Evolutionary conservation across 768 basidiomycete genomes (phyloP).

Genomic region (Panus rudis): DNA sequence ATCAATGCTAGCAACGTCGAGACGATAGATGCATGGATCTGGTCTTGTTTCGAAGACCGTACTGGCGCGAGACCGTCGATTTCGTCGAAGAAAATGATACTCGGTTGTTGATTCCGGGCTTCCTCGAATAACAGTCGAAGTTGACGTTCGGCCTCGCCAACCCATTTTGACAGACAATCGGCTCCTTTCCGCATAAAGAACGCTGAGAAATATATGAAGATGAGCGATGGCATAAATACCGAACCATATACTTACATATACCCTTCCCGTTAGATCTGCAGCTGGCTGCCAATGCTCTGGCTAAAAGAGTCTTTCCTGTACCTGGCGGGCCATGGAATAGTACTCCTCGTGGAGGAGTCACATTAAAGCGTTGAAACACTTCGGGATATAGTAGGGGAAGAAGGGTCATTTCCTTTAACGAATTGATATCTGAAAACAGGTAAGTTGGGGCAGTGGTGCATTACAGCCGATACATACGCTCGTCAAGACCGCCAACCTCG

Average conservation of each 20-base stretch:
- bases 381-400: slow-evolving; percentile 94
- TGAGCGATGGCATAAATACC: not conserved
- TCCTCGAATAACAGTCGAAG: slow-evolving; percentile 93
- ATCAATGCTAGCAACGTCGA: slow-evolving; percentile 92
- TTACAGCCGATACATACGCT: slow-evolving; percentile 51
- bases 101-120: slow-evolving; percentile 85
- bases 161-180: slow-evolving; percentile 97
- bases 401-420: slow-evolving; percentile 97
- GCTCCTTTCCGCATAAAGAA: slow-evolving; percentile 99
- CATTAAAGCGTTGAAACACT: slow-evolving; percentile 87
- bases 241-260: slow-evolving; percentile 60
- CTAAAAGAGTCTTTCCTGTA: slow-evolving; percentile 95
- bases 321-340: slow-evolving; percentile 98
- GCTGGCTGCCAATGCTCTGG: slow-evolving; percentile 89
- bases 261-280: slow-evolving; percentile 81
- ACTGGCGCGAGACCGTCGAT: slow-evolving; percentile 98
- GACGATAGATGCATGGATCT: slow-evolving; percentile 97
- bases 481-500: slow-evolving; percentile 92
- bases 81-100: slow-evolving; percentile 99
- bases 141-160: slow-evolving; percentile 97
- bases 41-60: slow-evolving; percentile 96
- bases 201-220: slow-evolving; percentile 38
- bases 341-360: slow-evolving; percentile 94
- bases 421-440: slow-evolving; percentile 70
- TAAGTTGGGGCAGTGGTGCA: slow-evolving; percentile 2